Evolutionary conservation across 1,284 basidiomycete species (phyloP).

Genomic region (Ceratorhiza oryzae-sativae): DNA sequence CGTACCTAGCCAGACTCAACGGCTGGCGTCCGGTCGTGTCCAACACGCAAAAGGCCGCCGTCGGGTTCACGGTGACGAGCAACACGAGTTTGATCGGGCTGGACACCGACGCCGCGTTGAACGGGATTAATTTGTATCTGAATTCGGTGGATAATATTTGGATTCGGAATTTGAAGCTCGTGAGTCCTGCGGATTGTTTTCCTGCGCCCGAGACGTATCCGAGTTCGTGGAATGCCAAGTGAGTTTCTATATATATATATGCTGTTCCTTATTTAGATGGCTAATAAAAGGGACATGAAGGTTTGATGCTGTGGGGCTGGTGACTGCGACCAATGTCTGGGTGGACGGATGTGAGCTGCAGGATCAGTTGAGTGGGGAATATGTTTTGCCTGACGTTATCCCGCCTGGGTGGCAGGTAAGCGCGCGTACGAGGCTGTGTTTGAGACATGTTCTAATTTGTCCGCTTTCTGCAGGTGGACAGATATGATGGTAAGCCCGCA

Average conservation of each 20-base stretch:
- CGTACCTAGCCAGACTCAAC: constrained; percentile 9
- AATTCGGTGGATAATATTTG: constrained; percentile 35
- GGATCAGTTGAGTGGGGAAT: constrained; percentile 32
- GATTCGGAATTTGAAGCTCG: constrained; percentile 33
- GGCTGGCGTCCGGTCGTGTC: constrained; percentile 30
- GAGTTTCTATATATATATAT: background rate
- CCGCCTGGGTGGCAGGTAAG: constrained; percentile 35
- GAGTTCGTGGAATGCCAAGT: constrained; percentile 35
- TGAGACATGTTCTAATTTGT: background rate
- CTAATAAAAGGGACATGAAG: background rate
- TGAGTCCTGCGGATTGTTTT: constrained; percentile 34
- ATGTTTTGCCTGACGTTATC: constrained; percentile 20
- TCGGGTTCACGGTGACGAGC: constrained; percentile 13
- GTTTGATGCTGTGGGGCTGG: constrained; percentile 30
- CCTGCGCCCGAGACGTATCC: constrained; percentile 35
- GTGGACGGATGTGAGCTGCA: constrained; percentile 31
- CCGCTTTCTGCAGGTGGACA: background rate
- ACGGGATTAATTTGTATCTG: constrained; percentile 28
- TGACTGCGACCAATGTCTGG: constrained; percentile 36
- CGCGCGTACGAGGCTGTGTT: background rate
- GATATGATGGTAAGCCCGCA: constrained; percentile 22
- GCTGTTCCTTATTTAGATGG: background rate
- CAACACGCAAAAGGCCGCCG: constrained; percentile 30
- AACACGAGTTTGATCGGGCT: constrained; percentile 30
- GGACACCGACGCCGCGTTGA: constrained; percentile 13